Base-by-base conservation (phyloP, 805 yeast species). In the Candida yuanshanica region DNA sequence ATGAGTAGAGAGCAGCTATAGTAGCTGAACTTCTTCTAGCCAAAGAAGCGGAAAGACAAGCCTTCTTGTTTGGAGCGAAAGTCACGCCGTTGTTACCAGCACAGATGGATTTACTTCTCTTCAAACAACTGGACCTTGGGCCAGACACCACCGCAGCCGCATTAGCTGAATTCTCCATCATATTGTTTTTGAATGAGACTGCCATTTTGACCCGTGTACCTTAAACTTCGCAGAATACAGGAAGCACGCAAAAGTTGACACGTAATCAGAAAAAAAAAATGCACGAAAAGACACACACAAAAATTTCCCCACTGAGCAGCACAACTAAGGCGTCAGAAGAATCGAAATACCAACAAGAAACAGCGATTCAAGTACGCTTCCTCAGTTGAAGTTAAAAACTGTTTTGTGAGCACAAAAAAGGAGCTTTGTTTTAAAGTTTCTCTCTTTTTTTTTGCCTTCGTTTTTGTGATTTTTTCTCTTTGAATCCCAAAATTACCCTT, bases 261-360 rank as follows among this genome's bases (percentile, higher is more conserved):
- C 29, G 36, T 35, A 12, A 33, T 22, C 38, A 35, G 37, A 39
- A 38, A 46, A 46, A 43, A 46, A 31, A 10, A 31, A 31, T 9
- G 25, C 8, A 9, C n/a, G 22, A 31, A 18, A 17, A 31, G 7
- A 10, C 34, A 12, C 34, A 23, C 25, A 23, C 20, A 31, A 31
- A 31, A 49, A 46, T 47, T 46, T 36, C 25, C 35, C 44, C 37
- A 33, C 57, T 55, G 57, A 53, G 41, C 59, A 47, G 59, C 59
- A 38, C 60, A 56, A 48, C 50, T 33, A 55, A 55, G 60, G 56
- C 56, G 60, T 55, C 59, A 56, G 58, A 31, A 31, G 21, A 18
- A 17, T 18, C 3, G 34, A 17, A 27, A 27, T 16, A 27, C 6
- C 20, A 29, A 17, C 34, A 29, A 14, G 34, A 2, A 10, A 29